A percentile compares a stretch with the other conserved stretches of the same genome.
Evolutionary conservation across 2,329 filamentous ascomycete species (phyloP).

Genomic region (Triangularia setosa): DNA sequence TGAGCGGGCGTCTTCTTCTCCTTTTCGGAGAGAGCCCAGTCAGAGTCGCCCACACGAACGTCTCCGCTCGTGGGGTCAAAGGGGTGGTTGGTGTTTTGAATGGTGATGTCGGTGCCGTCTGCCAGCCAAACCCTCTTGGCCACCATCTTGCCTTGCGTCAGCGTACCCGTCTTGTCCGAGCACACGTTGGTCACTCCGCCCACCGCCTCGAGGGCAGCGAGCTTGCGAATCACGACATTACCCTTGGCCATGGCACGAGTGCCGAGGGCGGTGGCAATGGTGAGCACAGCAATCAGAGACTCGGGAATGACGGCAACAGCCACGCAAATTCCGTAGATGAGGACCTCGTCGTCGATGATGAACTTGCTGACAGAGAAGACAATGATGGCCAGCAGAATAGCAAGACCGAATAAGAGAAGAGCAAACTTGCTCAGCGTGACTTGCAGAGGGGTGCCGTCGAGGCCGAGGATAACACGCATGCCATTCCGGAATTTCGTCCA

Average conservation of each 20-base stretch:
- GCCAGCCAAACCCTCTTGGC: slow-evolving; percentile 59
- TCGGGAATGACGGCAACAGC: slow-evolving; percentile 52
- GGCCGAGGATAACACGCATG: slow-evolving; percentile 41
- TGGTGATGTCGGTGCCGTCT: slow-evolving; percentile 47
- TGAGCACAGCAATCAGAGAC: slow-evolving; percentile 58
- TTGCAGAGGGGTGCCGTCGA: slow-evolving; percentile 63
- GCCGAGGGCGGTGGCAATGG: slow-evolving; percentile 58
- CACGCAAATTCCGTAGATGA: slow-evolving; percentile 45
- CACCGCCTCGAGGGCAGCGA: slow-evolving; percentile 62
- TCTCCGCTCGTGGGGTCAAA: slow-evolving; percentile 58
- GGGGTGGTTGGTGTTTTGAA: slow-evolving; percentile 54
- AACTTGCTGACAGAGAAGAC: slow-evolving; percentile 40
- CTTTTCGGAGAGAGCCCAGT: slow-evolving; percentile 26
- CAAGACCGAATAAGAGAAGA: slow-evolving; percentile 60
- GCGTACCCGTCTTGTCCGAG: slow-evolving; percentile 67
- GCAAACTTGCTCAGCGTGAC: slow-evolving; percentile 65
- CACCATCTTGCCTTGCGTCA: slow-evolving; percentile 65
- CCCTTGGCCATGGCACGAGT: slow-evolving; percentile 53
- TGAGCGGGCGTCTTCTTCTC: slow-evolving; percentile 26
- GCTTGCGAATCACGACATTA: slow-evolving; percentile 55
- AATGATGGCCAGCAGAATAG: slow-evolving; percentile 39
- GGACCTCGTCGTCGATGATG: slow-evolving; percentile 44
- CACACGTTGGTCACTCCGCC: slow-evolving; percentile 68
- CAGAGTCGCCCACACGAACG: slow-evolving; percentile 30
- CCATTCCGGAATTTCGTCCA: slow-evolving; percentile 26